These are phyloP conservation scores for Gracilaria domingensis DNA, from an alignment of 23 red algal genomes.

Conservation along the genomic window DNA sequence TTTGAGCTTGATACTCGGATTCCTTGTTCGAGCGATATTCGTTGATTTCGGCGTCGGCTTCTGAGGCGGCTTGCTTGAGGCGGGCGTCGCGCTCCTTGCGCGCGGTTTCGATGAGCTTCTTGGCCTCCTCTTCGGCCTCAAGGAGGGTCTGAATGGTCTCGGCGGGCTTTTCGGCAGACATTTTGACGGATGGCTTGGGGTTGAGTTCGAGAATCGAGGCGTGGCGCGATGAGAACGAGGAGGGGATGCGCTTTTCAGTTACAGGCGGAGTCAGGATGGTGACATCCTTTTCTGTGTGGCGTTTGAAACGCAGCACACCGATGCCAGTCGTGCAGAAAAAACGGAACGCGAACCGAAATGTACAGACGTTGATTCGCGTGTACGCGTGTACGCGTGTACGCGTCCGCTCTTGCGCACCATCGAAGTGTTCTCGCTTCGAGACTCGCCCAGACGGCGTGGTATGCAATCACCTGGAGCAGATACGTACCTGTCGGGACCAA, in stretches of 20 bases:
- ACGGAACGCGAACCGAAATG: too few species aligned
- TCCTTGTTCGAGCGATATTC: slow-evolving; percentile 79
- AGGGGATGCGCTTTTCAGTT: not conserved
- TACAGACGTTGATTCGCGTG: too few species aligned
- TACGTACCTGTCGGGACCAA: too few species aligned
- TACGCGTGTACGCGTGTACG: too few species aligned
- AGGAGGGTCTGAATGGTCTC: slow-evolving; percentile 90
- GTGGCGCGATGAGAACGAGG: not conserved
- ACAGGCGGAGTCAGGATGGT: not conserved
- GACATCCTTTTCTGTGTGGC: not conserved
- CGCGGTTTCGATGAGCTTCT: slow-evolving; percentile 69
- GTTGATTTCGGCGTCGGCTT: slow-evolving; percentile 81
- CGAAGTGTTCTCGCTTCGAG: too few species aligned
- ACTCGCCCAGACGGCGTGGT: too few species aligned
- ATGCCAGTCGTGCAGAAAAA: not conserved
- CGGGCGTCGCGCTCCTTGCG: slow-evolving; percentile 74
- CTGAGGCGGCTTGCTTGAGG: slow-evolving; percentile 73
- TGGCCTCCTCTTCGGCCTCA: slow-evolving; percentile 75
- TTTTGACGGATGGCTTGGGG: slow-evolving; percentile 23
- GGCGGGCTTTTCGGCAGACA: slow-evolving; percentile 72
- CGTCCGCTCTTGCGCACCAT: too few species aligned
- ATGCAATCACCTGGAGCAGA: too few species aligned
- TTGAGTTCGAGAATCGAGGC: too few species aligned
- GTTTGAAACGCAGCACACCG: not conserved
- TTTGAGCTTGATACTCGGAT: slow-evolving; percentile 52